Evolutionary conservation across 2,329 filamentous ascomycete species (phyloP).

Genomic region (Cordyceps militaris): DNA sequence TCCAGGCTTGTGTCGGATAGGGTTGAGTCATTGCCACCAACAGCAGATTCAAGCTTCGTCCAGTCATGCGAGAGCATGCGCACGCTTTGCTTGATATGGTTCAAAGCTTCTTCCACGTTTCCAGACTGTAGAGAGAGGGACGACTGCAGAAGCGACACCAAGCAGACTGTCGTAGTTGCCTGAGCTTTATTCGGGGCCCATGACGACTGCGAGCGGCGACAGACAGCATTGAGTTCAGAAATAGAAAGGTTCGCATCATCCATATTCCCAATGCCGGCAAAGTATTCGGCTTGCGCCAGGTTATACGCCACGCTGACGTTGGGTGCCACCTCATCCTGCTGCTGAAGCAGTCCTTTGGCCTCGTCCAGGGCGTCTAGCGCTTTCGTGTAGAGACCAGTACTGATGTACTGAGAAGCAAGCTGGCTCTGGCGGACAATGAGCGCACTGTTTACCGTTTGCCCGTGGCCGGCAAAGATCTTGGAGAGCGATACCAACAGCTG

Average conservation of each 20-base stretch:
- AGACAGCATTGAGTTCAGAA: conserved; percentile 28
- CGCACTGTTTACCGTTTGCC: conserved; percentile 28
- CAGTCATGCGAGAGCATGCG: conserved; percentile 50
- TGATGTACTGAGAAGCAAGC: conserved; percentile 47
- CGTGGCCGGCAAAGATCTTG: conserved; percentile 26
- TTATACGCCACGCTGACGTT: conserved; percentile 42
- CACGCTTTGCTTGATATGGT: conserved; percentile 50
- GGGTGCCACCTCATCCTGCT: conserved; percentile 29
- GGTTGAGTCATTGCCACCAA: conserved; percentile 22
- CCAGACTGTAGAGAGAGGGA: conserved; percentile 57
- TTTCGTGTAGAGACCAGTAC: conserved; percentile 43
- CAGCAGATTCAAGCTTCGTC: conserved; percentile 39
- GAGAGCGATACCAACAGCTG: conserved; percentile 28
- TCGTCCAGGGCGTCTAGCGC: conserved; percentile 49
- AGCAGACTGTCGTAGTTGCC: conserved; percentile 25
- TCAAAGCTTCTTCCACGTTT: conserved; percentile 50
- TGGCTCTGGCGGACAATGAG: conserved; percentile 40
- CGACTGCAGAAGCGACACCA: conserved; percentile 50
- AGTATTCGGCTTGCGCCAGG: conserved; percentile 67
- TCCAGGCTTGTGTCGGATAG: conserved; percentile 24
- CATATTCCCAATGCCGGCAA: conserved; percentile 57
- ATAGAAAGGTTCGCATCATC: conserved; percentile 46
- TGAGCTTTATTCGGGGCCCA: conserved; percentile 30
- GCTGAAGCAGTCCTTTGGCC: conserved; percentile 42
- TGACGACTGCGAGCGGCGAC: conserved; percentile 22